Evolutionary conservation across 1,284 basidiomycete genomes (phyloP).

Genomic region (Cryptococcus deneoformans): DNA sequence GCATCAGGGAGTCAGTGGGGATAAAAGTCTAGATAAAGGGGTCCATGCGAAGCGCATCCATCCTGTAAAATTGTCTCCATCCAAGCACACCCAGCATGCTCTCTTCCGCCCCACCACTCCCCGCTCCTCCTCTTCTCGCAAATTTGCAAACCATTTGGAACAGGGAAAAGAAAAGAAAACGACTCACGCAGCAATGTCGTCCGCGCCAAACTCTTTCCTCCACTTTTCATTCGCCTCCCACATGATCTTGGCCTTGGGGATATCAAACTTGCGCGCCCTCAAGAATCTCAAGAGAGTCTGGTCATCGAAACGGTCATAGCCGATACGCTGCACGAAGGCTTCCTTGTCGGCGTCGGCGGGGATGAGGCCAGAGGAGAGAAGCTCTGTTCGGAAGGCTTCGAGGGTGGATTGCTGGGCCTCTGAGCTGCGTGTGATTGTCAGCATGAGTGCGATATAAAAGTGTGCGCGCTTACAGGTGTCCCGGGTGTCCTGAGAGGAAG

Average conservation of each 20-base stretch:
- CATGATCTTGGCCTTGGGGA: conserved; percentile 80
- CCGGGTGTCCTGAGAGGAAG: conserved; percentile 71
- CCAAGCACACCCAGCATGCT: no score
- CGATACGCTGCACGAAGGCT: conserved; percentile 30
- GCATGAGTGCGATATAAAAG: not conserved
- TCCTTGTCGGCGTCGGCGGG: conserved; percentile 20
- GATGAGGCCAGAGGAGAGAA: conserved; percentile 48
- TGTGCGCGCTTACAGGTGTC: conserved; percentile 60
- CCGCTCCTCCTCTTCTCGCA: not conserved
- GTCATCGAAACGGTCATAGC: conserved; percentile 72
- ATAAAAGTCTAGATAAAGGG: not conserved
- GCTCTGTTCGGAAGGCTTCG: conserved; percentile 65
- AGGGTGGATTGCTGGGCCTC: conserved; percentile 65
- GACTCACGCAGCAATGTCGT: conserved; percentile 76
- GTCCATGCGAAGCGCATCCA: no score
- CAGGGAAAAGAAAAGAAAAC: conserved; percentile 22
- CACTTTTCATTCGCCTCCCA: conserved; percentile 78
- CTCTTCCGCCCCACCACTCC: no score
- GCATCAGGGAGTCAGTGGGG: not conserved
- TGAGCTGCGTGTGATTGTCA: conserved; percentile 47
- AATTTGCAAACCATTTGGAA: not conserved
- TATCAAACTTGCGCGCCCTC: conserved; percentile 89
- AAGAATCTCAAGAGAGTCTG: conserved; percentile 79
- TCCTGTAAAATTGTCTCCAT: no score
- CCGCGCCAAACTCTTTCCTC: conserved; percentile 84